Base-by-base conservation (phyloP, 2,329 filamentous ascomycete genomes). In the Monilinia aucupariae region DNA sequence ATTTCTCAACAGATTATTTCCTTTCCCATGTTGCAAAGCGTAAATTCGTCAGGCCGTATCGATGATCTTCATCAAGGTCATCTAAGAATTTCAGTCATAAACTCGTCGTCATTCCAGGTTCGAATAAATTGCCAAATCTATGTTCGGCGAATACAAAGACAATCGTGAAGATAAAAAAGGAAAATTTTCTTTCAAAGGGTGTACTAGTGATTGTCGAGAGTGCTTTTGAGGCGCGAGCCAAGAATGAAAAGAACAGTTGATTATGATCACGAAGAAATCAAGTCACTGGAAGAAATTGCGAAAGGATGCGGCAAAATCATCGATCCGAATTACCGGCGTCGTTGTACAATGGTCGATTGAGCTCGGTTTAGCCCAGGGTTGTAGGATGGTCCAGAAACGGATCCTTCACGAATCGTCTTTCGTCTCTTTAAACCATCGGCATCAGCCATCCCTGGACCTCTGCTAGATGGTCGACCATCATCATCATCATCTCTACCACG, bases 351-450 rank as follows among this genome's bases (percentile, higher is more conserved):
- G 27, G 78, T 74, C 3, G 81, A 76, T 43, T 79, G 75, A 60
- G 80, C 75, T 66, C 81, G 79, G 67, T 74, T 80, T 72, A 82
- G 61, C 45, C 68, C 76, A 22, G 78, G 69, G 55, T 84, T 81
- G 69, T 82, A 84, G 22, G 74, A 75, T 27, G 81, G 76, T 27
- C 78, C 71, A n/a, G 81, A 76, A n/a, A 82, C 78, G 2, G 79
- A 77, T 13, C 80, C 78, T 69, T 90, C 86, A 66, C 85, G 82
- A 68, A 89, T 80, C 0, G 89, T 92, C 80, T 92, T 93, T 67
- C 90, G 86, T 69, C 91, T 86, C 78, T 96, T 96, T 64, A 88
- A 76, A 27, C 82, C 80, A 53, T 89, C 83, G 66, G 86, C 77
- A 51, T 87, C 84, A 9, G 64, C 63, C 60, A 62, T 62, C 43